A percentile compares a stretch with the other conserved stretches of the same genome.
phyloP scores from a whole-genome alignment of 768 basidiomycete genomes.

The Coprinellus aureogranulatus region DNA sequence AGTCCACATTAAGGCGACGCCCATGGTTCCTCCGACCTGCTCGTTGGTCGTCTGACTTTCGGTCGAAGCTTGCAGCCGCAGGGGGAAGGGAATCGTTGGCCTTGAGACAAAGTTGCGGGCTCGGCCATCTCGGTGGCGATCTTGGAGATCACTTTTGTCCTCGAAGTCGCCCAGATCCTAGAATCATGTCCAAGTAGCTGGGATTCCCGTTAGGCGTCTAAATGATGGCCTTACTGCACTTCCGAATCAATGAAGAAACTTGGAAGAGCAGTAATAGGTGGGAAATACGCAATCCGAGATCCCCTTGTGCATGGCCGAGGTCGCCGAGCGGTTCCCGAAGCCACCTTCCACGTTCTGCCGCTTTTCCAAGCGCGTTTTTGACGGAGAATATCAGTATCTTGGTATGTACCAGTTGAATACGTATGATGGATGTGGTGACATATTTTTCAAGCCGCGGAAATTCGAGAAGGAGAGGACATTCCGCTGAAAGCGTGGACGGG shows the following conservation, averaged over 20 bases:
- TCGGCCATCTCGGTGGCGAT: background rate
- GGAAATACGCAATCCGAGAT: background rate
- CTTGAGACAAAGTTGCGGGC: background rate
- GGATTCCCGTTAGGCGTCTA: too few relatives aligned
- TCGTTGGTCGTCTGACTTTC: background rate
- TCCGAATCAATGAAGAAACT: background rate
- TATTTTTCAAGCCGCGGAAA: background rate
- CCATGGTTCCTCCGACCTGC: background rate
- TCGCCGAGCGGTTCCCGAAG: background rate
- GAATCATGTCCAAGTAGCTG: background rate
- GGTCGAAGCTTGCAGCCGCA: background rate
- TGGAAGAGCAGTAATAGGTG: background rate
- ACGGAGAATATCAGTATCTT: background rate
- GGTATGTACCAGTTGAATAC: background rate
- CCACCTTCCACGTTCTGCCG: background rate
- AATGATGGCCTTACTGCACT: too few relatives aligned
- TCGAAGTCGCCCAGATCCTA: background rate
- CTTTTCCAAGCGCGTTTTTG: background rate
- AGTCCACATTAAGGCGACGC: too few relatives aligned
- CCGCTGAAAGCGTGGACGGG: conserved; percentile 41
- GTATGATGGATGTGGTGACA: too few relatives aligned
- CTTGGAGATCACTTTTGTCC: background rate
- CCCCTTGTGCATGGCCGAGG: background rate
- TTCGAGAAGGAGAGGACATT: conserved; percentile 12
- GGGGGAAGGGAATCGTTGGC: background rate